A percentile compares a stretch with the other conserved stretches of the same genome.
phyloP scores from a whole-genome alignment of 176 grass and related monocot genomes.

The Leersia perrieri region DNA sequence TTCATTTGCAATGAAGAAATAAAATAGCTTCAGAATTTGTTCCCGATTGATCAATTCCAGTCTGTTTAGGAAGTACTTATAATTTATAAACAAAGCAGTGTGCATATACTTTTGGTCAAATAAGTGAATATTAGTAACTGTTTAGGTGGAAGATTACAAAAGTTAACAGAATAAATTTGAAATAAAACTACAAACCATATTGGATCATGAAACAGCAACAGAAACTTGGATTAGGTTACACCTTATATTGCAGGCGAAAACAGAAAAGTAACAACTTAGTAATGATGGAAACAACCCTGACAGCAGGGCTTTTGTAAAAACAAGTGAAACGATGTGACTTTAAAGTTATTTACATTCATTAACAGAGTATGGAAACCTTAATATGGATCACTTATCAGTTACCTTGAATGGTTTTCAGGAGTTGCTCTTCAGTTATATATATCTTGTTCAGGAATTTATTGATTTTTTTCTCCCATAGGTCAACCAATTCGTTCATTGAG shows the following conservation, averaged over 20 bases:
- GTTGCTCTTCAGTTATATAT: conserved; percentile 62
- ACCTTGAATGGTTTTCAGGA: conserved; percentile 69
- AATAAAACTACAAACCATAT: background rate
- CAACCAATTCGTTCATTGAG: conserved; percentile 73
- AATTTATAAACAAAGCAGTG: background rate
- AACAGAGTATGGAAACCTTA: background rate
- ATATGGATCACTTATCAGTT: conserved; percentile 27
- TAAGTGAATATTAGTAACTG: background rate
- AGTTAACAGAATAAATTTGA: background rate
- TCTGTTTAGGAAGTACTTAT: background rate
- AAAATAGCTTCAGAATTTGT: conserved; percentile 15
- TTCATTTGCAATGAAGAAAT: background rate
- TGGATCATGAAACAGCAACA: background rate
- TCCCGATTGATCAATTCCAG: background rate
- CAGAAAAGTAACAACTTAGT: background rate
- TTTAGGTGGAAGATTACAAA: conserved; percentile 3
- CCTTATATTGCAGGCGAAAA: background rate
- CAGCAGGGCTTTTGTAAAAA: conserved; percentile 12
- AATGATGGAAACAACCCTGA: background rate
- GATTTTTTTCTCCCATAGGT: conserved; percentile 75
- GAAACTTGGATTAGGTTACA: conserved; percentile 21
- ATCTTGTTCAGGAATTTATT: conserved; percentile 50
- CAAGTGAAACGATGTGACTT: conserved; percentile 8
- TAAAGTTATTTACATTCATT: background rate
- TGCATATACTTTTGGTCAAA: background rate